Conservation (phyloP, 2,329 filamentous ascomycete species). For the Alternaria rosae region DNA sequence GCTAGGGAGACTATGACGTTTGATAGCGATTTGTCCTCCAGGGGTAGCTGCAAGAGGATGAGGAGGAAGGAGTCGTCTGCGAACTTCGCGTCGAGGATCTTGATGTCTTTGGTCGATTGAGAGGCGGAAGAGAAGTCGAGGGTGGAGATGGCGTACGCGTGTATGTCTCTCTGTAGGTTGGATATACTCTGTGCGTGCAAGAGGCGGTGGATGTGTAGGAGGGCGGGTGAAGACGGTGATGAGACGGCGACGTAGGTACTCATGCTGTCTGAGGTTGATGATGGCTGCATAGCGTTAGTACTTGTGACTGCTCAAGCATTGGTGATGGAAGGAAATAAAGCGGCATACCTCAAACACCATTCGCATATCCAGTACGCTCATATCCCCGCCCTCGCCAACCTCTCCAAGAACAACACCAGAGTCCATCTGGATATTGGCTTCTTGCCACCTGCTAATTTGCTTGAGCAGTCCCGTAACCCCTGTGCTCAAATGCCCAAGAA, state of each 20-base stretch:
- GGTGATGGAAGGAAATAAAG: neutral
- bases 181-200: slow-evolving; percentile 52
- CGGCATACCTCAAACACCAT: slow-evolving; percentile 62
- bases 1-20: slow-evolving; percentile 43
- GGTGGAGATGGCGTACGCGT: slow-evolving; percentile 62
- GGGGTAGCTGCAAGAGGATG: slow-evolving; percentile 58
- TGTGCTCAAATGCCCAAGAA: slow-evolving; percentile 41
- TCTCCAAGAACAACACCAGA: slow-evolving; percentile 64
- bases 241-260: slow-evolving; percentile 39
- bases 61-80: slow-evolving; percentile 69
- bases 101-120: slow-evolving; percentile 53
- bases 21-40: neutral
- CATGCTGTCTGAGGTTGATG: slow-evolving; percentile 15
- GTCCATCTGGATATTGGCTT: slow-evolving; percentile 69
- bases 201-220: slow-evolving; percentile 41
- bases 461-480: slow-evolving; percentile 44
- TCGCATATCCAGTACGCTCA: slow-evolving; percentile 60
- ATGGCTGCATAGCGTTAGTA: slow-evolving; percentile 4
- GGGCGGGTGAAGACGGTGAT: slow-evolving; percentile 10
- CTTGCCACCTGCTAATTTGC: slow-evolving; percentile 55
- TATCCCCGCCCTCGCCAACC: slow-evolving; percentile 30
- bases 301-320: neutral
- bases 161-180: slow-evolving; percentile 42
- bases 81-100: slow-evolving; percentile 72
- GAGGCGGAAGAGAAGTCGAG: slow-evolving; percentile 44